Percentiles rank a stretch among this genome's conserved stretches.
These are phyloP conservation scores for Gossypium australe DNA, from an alignment of 345 rosid species.

Conservation along the genomic window DNA sequence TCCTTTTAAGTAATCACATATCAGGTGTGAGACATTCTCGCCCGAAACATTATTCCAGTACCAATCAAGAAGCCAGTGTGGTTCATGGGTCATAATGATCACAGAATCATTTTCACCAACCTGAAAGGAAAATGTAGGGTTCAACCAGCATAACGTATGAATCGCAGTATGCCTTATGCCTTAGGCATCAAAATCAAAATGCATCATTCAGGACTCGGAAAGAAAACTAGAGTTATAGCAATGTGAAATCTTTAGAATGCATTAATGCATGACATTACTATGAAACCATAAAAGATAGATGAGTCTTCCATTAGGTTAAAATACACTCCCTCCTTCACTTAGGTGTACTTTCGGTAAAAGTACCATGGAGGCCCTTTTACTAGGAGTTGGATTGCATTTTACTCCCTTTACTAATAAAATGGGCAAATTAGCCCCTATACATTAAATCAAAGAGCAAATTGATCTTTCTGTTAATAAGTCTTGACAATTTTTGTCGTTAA, in stretches of 20 bases:
- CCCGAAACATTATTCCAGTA: conserved; percentile 77
- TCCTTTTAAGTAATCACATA: conserved; percentile 74
- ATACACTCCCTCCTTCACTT: not conserved
- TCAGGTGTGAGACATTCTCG: conserved; percentile 74
- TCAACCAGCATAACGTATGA: too few species aligned
- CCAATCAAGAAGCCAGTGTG: conserved; percentile 98
- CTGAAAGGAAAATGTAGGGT: too few species aligned
- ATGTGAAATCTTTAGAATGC: not conserved
- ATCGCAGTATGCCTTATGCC: not conserved
- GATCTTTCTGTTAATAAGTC: too few species aligned
- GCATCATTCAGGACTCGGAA: not conserved
- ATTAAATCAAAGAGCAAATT: too few species aligned
- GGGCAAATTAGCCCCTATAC: too few species aligned
- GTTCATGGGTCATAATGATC: conserved; percentile 90
- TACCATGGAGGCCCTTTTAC: too few species aligned
- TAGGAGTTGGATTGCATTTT: too few species aligned
- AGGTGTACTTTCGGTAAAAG: too few species aligned
- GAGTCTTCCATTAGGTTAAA: not conserved
- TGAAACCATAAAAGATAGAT: not conserved
- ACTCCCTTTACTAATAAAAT: too few species aligned
- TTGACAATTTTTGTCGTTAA: too few species aligned
- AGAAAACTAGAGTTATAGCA: not conserved
- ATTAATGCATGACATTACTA: not conserved
- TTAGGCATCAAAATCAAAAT: not conserved
- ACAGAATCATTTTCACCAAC: conserved; percentile 67